phyloP scores from a whole-genome alignment of 2,329 filamentous ascomycete species.

The Fusarium sacchari region DNA sequence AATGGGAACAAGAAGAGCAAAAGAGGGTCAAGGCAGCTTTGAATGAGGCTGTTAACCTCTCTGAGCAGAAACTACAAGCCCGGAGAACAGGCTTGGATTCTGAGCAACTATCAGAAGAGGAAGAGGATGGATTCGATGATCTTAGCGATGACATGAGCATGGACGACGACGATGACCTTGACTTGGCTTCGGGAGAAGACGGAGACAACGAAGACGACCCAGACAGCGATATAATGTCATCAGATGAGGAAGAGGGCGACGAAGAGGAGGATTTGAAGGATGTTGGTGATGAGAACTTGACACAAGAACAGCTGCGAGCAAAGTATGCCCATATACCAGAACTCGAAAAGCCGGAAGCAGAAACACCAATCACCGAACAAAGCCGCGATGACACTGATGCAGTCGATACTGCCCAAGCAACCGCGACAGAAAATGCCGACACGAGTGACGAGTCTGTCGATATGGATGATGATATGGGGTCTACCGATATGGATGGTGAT shows the following conservation, averaged over 20 bases:
- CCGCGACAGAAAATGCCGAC: slow-evolving; percentile 50
- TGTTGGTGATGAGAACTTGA: slow-evolving; percentile 70
- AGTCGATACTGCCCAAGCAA: slow-evolving; percentile 34
- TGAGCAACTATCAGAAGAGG: slow-evolving; percentile 58
- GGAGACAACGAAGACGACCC: slow-evolving; percentile 53
- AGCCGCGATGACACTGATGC: slow-evolving; percentile 38
- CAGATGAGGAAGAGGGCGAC: slow-evolving; percentile 69
- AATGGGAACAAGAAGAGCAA: slow-evolving; percentile 74
- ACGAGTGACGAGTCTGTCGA: slow-evolving; percentile 73
- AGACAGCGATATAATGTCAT: slow-evolving; percentile 66
- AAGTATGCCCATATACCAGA: slow-evolving; percentile 75
- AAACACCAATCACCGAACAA: slow-evolving; percentile 36
- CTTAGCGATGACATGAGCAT: slow-evolving; percentile 58
- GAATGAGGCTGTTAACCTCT: slow-evolving; percentile 78
- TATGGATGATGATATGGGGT: slow-evolving; percentile 74
- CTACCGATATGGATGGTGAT: slow-evolving; percentile 60
- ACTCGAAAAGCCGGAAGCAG: slow-evolving; percentile 47
- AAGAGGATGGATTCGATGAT: slow-evolving; percentile 58
- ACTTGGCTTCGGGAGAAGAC: slow-evolving; percentile 51
- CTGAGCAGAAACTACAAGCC: slow-evolving; percentile 74
- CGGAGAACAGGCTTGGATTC: slow-evolving; percentile 65
- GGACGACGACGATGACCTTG: slow-evolving; percentile 47
- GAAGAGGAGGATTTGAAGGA: slow-evolving; percentile 66
- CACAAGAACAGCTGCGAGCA: slow-evolving; percentile 72
- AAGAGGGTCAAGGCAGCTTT: slow-evolving; percentile 73